Percentiles rank a stretch among this genome's conserved stretches.
These are phyloP conservation scores for Fusarium sacchari DNA, from an alignment of 2,329 filamentous ascomycete species.

Conservation along the genomic window DNA sequence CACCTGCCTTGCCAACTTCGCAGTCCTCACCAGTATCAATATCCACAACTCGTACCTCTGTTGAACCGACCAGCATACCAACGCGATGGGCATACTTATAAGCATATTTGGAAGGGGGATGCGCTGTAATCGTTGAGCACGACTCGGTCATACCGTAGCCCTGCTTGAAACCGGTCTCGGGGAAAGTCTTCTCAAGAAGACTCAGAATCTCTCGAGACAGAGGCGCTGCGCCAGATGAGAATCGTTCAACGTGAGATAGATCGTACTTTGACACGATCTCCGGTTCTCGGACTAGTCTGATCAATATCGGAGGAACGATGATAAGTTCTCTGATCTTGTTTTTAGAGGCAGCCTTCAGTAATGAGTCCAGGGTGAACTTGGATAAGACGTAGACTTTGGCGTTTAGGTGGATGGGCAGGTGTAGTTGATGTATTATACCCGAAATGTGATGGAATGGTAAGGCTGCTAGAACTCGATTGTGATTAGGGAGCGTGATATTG, in stretches of 20 bases:
- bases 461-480: conserved; percentile 25
- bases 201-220: conserved; percentile 12
- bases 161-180: conserved; percentile 30
- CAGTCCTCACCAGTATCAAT: conserved; percentile 67
- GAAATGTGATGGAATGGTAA: conserved; percentile 45
- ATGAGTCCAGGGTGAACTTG: not conserved
- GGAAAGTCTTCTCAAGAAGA: conserved; percentile 20
- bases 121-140: conserved; percentile 76
- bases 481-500: not conserved
- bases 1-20: conserved; percentile 66
- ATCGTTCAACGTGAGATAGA: conserved; percentile 7
- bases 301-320: not conserved
- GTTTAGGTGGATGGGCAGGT: not conserved
- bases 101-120: conserved; percentile 73
- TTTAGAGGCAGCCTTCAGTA: not conserved
- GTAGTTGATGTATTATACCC: not conserved
- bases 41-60: conserved; percentile 78
- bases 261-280: conserved; percentile 15
- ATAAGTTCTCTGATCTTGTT: not conserved
- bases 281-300: not conserved
- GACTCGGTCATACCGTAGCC: conserved; percentile 93
- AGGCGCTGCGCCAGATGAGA: conserved; percentile 33
- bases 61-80: conserved; percentile 55
- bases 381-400: not conserved
- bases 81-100: conserved; percentile 19